A percentile compares a stretch with the other conserved stretches of the same genome.
phyloP scores from a whole-genome alignment of 1,139 yeast species.

The Arxiozyma bovina region DNA sequence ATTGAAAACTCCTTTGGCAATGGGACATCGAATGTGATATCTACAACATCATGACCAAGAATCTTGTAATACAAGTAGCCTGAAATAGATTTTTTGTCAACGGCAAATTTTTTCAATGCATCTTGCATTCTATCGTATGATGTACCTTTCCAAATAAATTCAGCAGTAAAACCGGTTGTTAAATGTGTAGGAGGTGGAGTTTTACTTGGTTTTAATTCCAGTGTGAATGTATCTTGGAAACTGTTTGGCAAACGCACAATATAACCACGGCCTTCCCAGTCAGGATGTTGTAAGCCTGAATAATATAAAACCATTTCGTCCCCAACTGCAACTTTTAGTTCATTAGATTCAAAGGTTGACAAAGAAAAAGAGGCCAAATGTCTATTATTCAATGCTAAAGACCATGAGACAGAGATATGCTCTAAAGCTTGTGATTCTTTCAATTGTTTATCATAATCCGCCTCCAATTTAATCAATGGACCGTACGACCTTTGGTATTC shows the following conservation, averaged over 20 bases:
- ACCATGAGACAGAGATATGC: constrained; percentile 70
- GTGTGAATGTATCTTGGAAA: constrained; percentile 58
- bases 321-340: constrained; percentile 73
- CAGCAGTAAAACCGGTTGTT: constrained; percentile 68
- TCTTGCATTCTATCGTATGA: constrained; percentile 78
- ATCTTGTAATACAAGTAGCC: constrained; percentile 72
- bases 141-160: constrained; percentile 84
- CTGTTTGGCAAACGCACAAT: constrained; percentile 67
- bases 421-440: constrained; percentile 76
- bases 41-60: constrained; percentile 71
- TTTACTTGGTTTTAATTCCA: constrained; percentile 48
- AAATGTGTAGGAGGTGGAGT: constrained; percentile 41
- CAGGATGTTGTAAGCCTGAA: constrained; percentile 40
- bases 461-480: constrained; percentile 74
- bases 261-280: constrained; percentile 68
- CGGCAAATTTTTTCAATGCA: constrained; percentile 67
- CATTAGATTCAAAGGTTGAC: constrained; percentile 58
- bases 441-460: constrained; percentile 64
- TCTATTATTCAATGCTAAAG: constrained; percentile 53
- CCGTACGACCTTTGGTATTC: constrained; percentile 83
- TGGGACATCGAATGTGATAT: constrained; percentile 50
- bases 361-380: constrained; percentile 64
- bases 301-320: constrained; percentile 67
- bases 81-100: constrained; percentile 61
- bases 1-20: constrained; percentile 57